Evolutionary conservation across 1,284 basidiomycete species (phyloP).

Genomic region (Apiotrichum laibachii): DNA sequence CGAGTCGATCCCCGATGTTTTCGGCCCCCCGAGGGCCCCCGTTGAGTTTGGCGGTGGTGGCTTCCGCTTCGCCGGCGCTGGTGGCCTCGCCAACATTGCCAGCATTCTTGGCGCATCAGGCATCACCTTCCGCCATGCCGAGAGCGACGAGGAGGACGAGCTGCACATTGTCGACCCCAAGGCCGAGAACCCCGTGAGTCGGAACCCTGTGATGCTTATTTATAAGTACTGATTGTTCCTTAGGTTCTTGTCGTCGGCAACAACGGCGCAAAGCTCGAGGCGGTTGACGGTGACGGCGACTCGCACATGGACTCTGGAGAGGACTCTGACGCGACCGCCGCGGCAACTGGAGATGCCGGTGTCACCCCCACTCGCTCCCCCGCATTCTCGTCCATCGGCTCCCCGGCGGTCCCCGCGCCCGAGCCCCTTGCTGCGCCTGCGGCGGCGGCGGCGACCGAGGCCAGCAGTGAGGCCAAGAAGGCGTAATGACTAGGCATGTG

Average conservation of each 20-base stretch:
- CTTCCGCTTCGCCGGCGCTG: slow-evolving; percentile 41
- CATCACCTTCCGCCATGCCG: slow-evolving; percentile 41
- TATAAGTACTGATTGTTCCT: neutral
- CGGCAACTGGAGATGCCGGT: slow-evolving; percentile 14
- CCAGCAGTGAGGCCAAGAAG: neutral
- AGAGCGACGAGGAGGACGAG: slow-evolving; percentile 40
- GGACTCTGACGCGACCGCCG: slow-evolving; percentile 60
- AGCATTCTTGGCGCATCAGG: slow-evolving; percentile 47
- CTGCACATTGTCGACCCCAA: slow-evolving; percentile 27
- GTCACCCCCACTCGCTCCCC: slow-evolving; percentile 21
- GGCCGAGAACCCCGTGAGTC: slow-evolving; percentile 10
- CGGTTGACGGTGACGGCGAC: slow-evolving; percentile 54
- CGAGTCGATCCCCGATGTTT: slow-evolving; percentile 50
- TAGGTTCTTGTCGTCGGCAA: slow-evolving; percentile 7
- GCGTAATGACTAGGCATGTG: neutral
- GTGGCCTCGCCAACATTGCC: slow-evolving; percentile 48
- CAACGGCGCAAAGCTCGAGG: slow-evolving; percentile 19
- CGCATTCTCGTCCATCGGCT: slow-evolving; percentile 43
- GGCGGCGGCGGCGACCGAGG: neutral
- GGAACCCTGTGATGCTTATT: neutral
- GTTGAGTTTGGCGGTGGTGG: slow-evolving; percentile 32
- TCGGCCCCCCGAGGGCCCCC: slow-evolving; percentile 28
- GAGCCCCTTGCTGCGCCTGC: slow-evolving; percentile 24
- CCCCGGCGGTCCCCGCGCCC: slow-evolving; percentile 40
- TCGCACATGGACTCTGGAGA: slow-evolving; percentile 59